A percentile compares a stretch with the other conserved stretches of the same genome.
These are phyloP conservation scores for Pestalotiopsis sp. DNA, from an alignment of 2,329 filamentous ascomycete genomes.

Conservation along the genomic window DNA sequence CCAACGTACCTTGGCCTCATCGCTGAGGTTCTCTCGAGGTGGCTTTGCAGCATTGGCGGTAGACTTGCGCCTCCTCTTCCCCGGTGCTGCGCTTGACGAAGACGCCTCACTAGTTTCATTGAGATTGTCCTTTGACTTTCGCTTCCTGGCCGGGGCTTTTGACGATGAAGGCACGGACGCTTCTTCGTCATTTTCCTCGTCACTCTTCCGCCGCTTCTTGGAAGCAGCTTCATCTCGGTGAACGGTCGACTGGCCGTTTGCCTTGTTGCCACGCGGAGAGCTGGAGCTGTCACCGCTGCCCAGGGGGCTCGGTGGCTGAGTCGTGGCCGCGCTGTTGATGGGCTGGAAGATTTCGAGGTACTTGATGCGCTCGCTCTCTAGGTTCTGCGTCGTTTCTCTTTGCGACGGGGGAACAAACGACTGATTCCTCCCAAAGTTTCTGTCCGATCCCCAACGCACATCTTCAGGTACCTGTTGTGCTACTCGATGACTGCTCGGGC, in stretches of 20 bases:
- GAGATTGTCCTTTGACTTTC: slow-evolving; percentile 50
- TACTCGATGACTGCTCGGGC: slow-evolving; percentile 22
- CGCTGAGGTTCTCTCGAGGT: slow-evolving; percentile 73
- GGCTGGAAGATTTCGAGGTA: slow-evolving; percentile 60
- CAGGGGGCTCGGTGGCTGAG: slow-evolving; percentile 59
- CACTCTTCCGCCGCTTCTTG: slow-evolving; percentile 58
- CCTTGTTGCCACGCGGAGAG: slow-evolving; percentile 26
- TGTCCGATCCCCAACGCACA: slow-evolving; percentile 70
- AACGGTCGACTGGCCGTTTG: slow-evolving; percentile 29
- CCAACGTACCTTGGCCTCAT: slow-evolving; percentile 4
- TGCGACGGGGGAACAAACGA: slow-evolving; percentile 60
- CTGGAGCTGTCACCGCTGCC: slow-evolving; percentile 27
- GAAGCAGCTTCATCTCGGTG: slow-evolving; percentile 45
- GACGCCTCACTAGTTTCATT: slow-evolving; percentile 37
- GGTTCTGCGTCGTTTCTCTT: slow-evolving; percentile 60
- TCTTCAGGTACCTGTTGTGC: slow-evolving; percentile 43
- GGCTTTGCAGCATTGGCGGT: slow-evolving; percentile 44
- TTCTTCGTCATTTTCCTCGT: slow-evolving; percentile 44
- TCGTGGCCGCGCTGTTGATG: slow-evolving; percentile 60
- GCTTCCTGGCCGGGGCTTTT: slow-evolving; percentile 42
- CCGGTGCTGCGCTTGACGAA: slow-evolving; percentile 33
- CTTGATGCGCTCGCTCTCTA: slow-evolving; percentile 57
- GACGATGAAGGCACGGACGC: slow-evolving; percentile 25
- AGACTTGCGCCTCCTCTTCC: slow-evolving; percentile 57
- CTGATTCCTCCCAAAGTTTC: slow-evolving; percentile 60